A percentile compares a stretch with the other conserved stretches of the same genome.
Conservation (phyloP, 768 basidiomycete genomes). For the Kwoniella dejecticola region DNA sequence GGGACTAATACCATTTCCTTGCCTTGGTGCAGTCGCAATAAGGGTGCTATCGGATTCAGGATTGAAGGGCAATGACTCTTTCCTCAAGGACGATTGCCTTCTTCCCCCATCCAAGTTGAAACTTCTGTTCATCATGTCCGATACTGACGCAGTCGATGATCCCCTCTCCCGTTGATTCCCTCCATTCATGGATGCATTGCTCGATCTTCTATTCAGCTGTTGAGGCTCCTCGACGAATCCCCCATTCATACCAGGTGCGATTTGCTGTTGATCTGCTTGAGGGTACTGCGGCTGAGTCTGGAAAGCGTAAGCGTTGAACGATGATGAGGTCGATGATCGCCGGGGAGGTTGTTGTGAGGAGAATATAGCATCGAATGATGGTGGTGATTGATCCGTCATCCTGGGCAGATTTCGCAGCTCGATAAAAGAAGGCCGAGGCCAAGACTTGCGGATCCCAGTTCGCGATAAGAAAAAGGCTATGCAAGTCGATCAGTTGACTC, state of each 20-base stretch:
- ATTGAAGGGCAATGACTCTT: constrained; percentile 44
- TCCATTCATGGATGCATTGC: constrained; percentile 24
- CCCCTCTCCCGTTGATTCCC: not conserved
- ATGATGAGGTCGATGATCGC: constrained; percentile 20
- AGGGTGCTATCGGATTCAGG: constrained; percentile 37
- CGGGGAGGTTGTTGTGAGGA: constrained; percentile 29
- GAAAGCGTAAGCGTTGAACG: constrained; percentile 20
- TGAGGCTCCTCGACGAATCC: constrained; percentile 37
- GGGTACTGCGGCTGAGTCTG: constrained; percentile 2
- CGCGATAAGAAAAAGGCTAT: constrained; percentile 1
- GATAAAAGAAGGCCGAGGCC: not conserved
- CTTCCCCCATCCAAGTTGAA: constrained; percentile 13
- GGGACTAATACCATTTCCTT: not conserved
- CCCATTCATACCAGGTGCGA: not conserved
- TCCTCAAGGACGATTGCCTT: constrained; percentile 17
- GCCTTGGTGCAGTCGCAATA: constrained; percentile 37
- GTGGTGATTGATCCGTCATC: constrained; percentile 20
- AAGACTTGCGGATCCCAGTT: not conserved
- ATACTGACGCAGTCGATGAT: not conserved
- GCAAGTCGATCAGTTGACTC: not conserved
- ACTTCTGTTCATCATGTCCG: constrained; percentile 12
- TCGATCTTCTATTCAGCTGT: constrained; percentile 14
- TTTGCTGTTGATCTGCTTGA: not conserved
- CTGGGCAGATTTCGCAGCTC: not conserved
- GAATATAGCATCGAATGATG: constrained; percentile 39